Evolutionary conservation across 257 asterid species (phyloP).

Genomic region (Capsicum baccatum): DNA sequence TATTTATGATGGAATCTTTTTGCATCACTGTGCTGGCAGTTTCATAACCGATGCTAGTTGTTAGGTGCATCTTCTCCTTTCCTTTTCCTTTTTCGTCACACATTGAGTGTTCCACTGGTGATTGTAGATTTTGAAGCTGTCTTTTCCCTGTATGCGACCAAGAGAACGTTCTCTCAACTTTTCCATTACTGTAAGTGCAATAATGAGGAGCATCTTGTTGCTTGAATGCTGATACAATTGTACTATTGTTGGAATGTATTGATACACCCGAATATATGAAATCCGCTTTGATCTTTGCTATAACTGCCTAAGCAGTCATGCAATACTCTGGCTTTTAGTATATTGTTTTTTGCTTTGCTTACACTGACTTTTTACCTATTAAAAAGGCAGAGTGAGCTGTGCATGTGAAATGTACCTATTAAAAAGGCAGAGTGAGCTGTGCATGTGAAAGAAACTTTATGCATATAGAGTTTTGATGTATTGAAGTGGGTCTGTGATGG

Average conservation of each 20-base stretch:
- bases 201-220: constrained; percentile 4
- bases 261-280: neutral
- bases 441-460: neutral
- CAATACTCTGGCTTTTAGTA: neutral
- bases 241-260: constrained; percentile 24
- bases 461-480: neutral
- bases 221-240: constrained; percentile 27
- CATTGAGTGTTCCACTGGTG: constrained; percentile 27
- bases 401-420: too few species aligned
- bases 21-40: constrained; percentile 1
- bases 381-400: too few species aligned
- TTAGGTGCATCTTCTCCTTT: neutral
- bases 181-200: constrained; percentile 21
- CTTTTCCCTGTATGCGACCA: constrained; percentile 28
- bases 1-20: constrained; percentile 4
- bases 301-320: neutral
- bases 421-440: neutral
- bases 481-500: neutral
- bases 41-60: constrained; percentile 18
- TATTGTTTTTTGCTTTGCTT: too few species aligned
- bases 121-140: constrained; percentile 30
- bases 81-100: neutral
- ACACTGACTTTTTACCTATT: too few species aligned
- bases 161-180: constrained; percentile 9
- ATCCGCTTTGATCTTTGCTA: neutral